phyloP scores from a whole-genome alignment of 352 stramenopile species.

The Peronosclerospora sorghi region DNA sequence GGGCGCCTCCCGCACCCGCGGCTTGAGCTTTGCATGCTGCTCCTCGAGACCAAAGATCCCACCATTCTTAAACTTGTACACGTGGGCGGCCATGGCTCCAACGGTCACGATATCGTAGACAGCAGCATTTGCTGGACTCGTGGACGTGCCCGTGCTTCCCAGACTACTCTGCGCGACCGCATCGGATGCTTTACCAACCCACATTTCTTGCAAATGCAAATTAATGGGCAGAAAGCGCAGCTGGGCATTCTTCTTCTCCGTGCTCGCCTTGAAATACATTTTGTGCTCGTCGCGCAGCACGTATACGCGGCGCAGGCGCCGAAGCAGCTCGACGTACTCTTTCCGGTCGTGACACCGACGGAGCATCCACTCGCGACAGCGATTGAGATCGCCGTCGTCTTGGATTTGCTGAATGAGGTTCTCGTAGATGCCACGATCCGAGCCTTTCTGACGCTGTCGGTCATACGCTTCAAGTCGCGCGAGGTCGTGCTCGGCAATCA shows the following conservation, averaged over 20 bases:
- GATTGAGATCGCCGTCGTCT: constrained; percentile 71
- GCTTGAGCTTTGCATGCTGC: constrained; percentile 59
- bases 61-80: constrained; percentile 85
- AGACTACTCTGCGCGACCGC: constrained; percentile 25
- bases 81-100: constrained; percentile 72
- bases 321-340: constrained; percentile 62
- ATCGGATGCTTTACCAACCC: constrained; percentile 55
- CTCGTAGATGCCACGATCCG: constrained; percentile 75
- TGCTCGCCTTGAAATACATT: constrained; percentile 81
- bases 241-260: constrained; percentile 73
- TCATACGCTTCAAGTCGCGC: constrained; percentile 71
- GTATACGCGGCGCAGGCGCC: constrained; percentile 50
- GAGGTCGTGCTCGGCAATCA: constrained; percentile 67
- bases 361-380: constrained; percentile 79
- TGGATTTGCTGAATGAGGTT: constrained; percentile 86
- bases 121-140: constrained; percentile 15
- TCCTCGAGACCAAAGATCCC: constrained; percentile 67
- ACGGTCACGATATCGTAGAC: constrained; percentile 84
- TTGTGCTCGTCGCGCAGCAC: constrained; percentile 58
- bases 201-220: constrained; percentile 81
- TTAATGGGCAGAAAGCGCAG: constrained; percentile 80
- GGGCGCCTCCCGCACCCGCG: constrained; percentile 43
- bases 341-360: constrained; percentile 50
- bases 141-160: constrained; percentile 18
- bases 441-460: constrained; percentile 62